These are phyloP conservation scores for Dryadomyces sulphureus DNA, from an alignment of 2,329 filamentous ascomycete species.

Conservation along the genomic window DNA sequence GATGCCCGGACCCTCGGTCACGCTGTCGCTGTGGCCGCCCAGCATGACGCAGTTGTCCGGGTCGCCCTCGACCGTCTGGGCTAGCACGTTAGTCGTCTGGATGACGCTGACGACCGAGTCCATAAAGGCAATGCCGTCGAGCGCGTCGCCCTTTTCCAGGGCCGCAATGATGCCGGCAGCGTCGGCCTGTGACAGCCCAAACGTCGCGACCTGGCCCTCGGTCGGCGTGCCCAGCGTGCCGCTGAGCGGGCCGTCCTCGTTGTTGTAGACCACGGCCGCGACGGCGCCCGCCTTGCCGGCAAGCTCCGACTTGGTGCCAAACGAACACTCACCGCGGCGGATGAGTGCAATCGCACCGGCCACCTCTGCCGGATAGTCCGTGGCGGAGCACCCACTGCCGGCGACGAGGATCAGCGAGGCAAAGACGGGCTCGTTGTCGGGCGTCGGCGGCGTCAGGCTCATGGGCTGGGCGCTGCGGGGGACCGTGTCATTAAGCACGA, in stretches of 20 bases:
- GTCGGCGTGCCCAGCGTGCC: conserved; percentile 54
- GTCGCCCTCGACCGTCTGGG: conserved; percentile 45
- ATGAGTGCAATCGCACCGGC: conserved; percentile 56
- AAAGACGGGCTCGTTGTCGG: conserved; percentile 40
- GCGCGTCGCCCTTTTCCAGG: conserved; percentile 32
- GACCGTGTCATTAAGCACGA: conserved; percentile 38
- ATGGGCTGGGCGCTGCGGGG: conserved; percentile 38
- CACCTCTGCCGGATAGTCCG: conserved; percentile 47
- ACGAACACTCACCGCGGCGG: conserved; percentile 53
- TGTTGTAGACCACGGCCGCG: conserved; percentile 64
- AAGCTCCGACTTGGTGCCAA: conserved; percentile 53
- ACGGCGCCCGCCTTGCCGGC: conserved; percentile 56
- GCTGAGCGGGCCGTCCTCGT: conserved; percentile 42
- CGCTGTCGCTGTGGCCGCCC: conserved; percentile 49
- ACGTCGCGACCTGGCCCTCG: conserved; percentile 48
- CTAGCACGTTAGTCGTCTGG: conserved; percentile 44
- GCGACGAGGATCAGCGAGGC: conserved; percentile 44
- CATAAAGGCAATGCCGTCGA: conserved; percentile 44
- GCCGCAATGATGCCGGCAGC: conserved; percentile 40
- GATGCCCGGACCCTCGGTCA: conserved; percentile 53
- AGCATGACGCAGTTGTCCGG: conserved; percentile 50
- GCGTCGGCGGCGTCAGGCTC: conserved; percentile 52
- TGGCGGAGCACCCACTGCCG: conserved; percentile 46
- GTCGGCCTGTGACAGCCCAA: conserved; percentile 47
- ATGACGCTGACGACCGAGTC: conserved; percentile 40